Percentiles rank a stretch among this genome's conserved stretches.
Evolutionary conservation across 1,284 basidiomycete genomes (phyloP).

Genomic region (Albatrellus sp.): DNA sequence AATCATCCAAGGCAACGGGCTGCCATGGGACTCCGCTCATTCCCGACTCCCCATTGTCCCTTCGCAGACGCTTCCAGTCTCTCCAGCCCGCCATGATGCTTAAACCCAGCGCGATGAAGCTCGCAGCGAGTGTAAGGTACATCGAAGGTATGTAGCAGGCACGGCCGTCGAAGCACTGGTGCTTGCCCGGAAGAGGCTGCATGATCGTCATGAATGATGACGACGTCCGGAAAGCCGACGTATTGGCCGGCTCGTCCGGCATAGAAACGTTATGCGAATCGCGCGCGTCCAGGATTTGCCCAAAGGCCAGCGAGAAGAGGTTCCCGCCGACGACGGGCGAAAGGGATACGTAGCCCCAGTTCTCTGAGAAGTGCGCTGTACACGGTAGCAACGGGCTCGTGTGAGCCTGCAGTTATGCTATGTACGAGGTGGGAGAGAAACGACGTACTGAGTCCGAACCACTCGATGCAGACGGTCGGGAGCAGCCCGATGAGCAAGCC

Average conservation of each 20-base stretch:
- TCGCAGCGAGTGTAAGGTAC: conserved; percentile 35
- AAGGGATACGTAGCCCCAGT: conserved; percentile 80
- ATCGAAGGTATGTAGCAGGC: conserved; percentile 42
- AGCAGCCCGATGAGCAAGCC: conserved; percentile 69
- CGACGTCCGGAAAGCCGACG: conserved; percentile 7
- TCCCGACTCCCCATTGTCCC: too few species aligned
- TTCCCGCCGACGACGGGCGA: conserved; percentile 77
- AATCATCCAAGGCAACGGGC: conserved; percentile 1
- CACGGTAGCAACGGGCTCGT: background rate
- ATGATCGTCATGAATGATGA: background rate
- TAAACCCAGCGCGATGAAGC: conserved; percentile 30
- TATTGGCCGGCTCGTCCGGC: conserved; percentile 8
- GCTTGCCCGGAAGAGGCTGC: conserved; percentile 4
- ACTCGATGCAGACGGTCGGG: conserved; percentile 73
- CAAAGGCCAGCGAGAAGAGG: conserved; percentile 76
- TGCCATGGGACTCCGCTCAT: background rate
- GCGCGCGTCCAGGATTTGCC: conserved; percentile 66
- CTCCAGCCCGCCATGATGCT: conserved; percentile 36
- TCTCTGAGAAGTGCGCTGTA: conserved; percentile 64
- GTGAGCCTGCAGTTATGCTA: background rate
- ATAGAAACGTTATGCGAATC: conserved; percentile 15
- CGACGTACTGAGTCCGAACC: conserved; percentile 65
- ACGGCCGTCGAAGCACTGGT: conserved; percentile 36
- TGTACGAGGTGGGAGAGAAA: conserved; percentile 19
- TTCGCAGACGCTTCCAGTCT: conserved; percentile 17